Conservation (phyloP, 1,139 yeast species). For the Kurtzmaniella natalensis region DNA sequence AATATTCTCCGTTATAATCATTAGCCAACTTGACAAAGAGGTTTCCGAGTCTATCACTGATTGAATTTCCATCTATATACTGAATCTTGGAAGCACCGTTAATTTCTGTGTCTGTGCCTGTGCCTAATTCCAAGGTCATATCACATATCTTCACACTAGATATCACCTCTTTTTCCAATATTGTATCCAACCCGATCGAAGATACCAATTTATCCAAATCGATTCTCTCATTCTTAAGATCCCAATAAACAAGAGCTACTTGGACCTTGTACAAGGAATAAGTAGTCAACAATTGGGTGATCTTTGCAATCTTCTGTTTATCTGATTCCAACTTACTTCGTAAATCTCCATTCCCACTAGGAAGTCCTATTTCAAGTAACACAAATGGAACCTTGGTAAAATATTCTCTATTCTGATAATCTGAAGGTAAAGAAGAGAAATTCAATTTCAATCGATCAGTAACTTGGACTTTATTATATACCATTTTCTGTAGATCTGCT, state of each 20-base stretch:
- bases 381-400: slow-evolving; percentile 38
- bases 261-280: slow-evolving; percentile 34
- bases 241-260: slow-evolving; percentile 39
- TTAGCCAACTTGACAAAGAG: slow-evolving; percentile 22
- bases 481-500: slow-evolving; percentile 21
- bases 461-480: slow-evolving; percentile 23
- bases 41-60: slow-evolving; percentile 23
- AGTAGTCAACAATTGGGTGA: slow-evolving; percentile 31
- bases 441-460: slow-evolving; percentile 21
- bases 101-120: no score
- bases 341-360: slow-evolving; percentile 15
- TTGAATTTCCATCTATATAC: slow-evolving; percentile 12
- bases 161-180: slow-evolving; percentile 5
- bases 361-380: slow-evolving; percentile 45
- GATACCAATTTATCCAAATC: slow-evolving; percentile 14
- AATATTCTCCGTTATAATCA: slow-evolving; percentile 27
- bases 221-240: slow-evolving; percentile 20
- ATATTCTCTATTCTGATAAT: slow-evolving; percentile 18
- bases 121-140: slow-evolving; percentile 27
- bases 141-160: slow-evolving; percentile 24
- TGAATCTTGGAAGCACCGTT: no score
- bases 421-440: slow-evolving; percentile 37
- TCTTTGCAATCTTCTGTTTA: slow-evolving; percentile 31
- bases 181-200: slow-evolving; percentile 15
- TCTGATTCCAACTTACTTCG: slow-evolving; percentile 32